Base-by-base conservation (phyloP, 208 protist genomes). In the Polymyxa betae region DNA sequence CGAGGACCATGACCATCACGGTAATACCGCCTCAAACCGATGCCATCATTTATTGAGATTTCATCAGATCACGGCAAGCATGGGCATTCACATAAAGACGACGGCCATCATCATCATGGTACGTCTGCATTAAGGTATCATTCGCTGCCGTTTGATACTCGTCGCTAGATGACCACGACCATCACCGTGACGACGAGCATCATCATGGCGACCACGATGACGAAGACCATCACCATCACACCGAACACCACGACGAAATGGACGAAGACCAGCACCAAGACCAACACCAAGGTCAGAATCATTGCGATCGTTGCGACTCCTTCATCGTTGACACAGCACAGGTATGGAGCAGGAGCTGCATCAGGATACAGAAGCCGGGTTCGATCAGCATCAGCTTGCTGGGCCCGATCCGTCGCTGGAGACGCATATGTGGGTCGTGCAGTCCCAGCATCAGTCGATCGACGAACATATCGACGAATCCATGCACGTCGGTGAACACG, bases 261-360 rank as follows among this genome's bases (percentile, higher is more conserved):
- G 72, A 82, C 35, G 35, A 82, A 5, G 72, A 82, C 49, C 49
- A 60, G 24, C 49, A 60, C 49, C 49, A 60, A 24, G 49, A 60
- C 24, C 49, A 60, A 60, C 24, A 60, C 24, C 49, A 60, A 24
- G 49, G 49, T 60, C 49, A 24, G 49, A 5, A 60, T 35, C 72
- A 12, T 45, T 5, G 35, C 5, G 16, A 43, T 40, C n/a, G 5
- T 5, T 35, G n/a, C n/a, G 35, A n/a, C 16, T 5, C 35, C 5
- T 20, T n/a, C 40, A n/a, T 82, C 72, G 72, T 35, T 82, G 72
- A 82, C 16, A 43, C n/a, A 38, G 72, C n/a, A 5, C 72, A 82
- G 72, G 72, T 5, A 82, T 82, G 72, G 72, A 82, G 72, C 72
- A 82, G n/a, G 72, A 82, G n/a, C 72, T 82, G 35, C 72, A 82